These are phyloP conservation scores for Wallacemonas sp. DNA, from an alignment of 208 protist genomes.

Conservation along the genomic window DNA sequence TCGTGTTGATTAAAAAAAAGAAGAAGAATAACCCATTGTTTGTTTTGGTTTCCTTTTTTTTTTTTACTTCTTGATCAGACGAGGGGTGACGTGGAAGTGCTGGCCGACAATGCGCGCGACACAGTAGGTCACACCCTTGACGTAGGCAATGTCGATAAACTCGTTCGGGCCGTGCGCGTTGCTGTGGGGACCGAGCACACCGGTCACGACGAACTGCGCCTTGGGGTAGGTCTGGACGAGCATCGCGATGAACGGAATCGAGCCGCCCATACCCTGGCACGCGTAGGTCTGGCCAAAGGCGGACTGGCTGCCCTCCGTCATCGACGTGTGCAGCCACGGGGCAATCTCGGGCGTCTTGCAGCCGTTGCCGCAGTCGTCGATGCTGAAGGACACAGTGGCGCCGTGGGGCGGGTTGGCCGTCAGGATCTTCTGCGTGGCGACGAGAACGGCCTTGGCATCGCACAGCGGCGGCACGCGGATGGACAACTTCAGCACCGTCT, in stretches of 20 bases:
- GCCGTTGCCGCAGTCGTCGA: conserved; percentile 61
- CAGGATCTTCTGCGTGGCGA: conserved; percentile 75
- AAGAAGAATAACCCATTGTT: conserved; percentile 5
- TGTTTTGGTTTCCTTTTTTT: conserved; percentile 7
- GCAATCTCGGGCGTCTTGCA: conserved; percentile 82
- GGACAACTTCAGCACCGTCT: conserved; percentile 92
- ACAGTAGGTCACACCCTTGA: conserved; percentile 84
- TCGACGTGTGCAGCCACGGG: conserved; percentile 75
- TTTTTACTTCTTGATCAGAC: conserved; percentile 5
- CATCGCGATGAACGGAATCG: conserved; percentile 96
- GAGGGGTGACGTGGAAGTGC: conserved; percentile 64
- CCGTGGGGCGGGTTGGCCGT: conserved; percentile 89
- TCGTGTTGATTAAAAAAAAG: conserved; percentile 15
- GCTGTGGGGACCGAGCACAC: conserved; percentile 88
- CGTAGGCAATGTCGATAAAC: conserved; percentile 91
- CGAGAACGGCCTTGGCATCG: conserved; percentile 48
- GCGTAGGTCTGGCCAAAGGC: conserved; percentile 81
- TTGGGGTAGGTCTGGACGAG: conserved; percentile 87
- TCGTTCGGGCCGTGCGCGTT: conserved; percentile 96
- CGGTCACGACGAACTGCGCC: conserved; percentile 95
- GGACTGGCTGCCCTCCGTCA: conserved; percentile 72
- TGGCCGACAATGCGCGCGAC: conserved; percentile 79
- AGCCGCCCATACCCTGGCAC: conserved; percentile 84
- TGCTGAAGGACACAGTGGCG: conserved; percentile 84
- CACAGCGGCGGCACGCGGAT: conserved; percentile 90